Base-by-base conservation (phyloP, 768 basidiomycete species). In the Scleroderma citrinum region DNA sequence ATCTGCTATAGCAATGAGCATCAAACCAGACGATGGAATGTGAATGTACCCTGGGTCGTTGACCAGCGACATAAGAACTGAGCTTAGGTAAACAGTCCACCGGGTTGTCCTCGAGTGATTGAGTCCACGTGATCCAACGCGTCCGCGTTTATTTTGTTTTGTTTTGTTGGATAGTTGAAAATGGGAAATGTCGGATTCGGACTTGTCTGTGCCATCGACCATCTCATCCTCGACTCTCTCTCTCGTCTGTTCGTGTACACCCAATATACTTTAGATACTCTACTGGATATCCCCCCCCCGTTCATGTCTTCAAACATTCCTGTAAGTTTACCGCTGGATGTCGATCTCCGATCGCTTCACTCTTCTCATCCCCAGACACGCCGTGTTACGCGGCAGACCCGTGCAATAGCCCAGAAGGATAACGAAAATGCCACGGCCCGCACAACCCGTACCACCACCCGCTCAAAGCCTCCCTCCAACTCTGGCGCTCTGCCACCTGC, bases 361-460 rank as follows among this genome's bases (percentile, higher is more conserved):
- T 29, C 10, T 46, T n/a, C 34, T 16, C 5, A 10, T 35, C 16
- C 0, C 19, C 54, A 87, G 85, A 76, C 80, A 49, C 80, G 85
- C 57, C 81, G 85, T 68, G 76, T 77, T 42, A 77, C 80, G 49
- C 76, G 81, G 64, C 69, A 75, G 36, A 73, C 76, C 48, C 78
- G 79, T 55, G 68, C 69, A 21, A 67, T 74, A 48, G 73, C 76
- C 42, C 72, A 71, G 59, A 81, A 79, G 62, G 80, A 82, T 62
- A 77, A 69, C 62, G 85, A 88, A 75, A 88, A 87, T 62, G 79
- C 80, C 48, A 80, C 78, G 60, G 80, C 83, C 46, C 80, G 81
- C 50, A 77, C 78, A 37, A 74, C 77, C 50, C 73, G 80, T 65
- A 69, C 79, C 43, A 69, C 73, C 40, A 77, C 83, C 52, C 83